These are phyloP conservation scores for Crotalaria pallida DNA, from an alignment of 306 rosid genomes.

Conservation along the genomic window DNA sequence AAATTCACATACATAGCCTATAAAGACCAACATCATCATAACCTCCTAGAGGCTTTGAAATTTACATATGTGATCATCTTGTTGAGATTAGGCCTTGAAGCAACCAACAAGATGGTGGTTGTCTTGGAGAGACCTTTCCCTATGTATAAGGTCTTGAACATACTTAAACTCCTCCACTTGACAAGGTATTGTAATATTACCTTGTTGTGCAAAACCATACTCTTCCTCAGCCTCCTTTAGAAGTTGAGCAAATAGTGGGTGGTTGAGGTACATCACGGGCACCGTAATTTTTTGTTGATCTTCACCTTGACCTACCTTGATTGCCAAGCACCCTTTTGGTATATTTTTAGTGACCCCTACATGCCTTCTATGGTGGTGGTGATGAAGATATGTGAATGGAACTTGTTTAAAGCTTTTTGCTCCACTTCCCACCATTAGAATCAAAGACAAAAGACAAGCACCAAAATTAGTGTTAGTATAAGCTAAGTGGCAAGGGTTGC, in stretches of 20 bases:
- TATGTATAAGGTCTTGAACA: conserved; percentile 53
- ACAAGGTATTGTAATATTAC: conserved; percentile 69
- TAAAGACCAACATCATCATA: background rate
- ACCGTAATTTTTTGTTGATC: conserved; percentile 63
- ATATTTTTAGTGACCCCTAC: conserved; percentile 23
- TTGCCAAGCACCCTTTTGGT: conserved; percentile 75
- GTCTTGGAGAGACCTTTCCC: conserved; percentile 24
- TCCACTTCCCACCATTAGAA: conserved; percentile 5
- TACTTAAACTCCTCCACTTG: conserved; percentile 50
- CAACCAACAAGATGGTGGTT: conserved; percentile 34
- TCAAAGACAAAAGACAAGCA: background rate
- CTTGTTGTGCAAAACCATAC: conserved; percentile 71
- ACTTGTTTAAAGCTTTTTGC: background rate
- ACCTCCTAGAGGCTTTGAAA: background rate
- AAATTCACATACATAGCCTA: background rate
- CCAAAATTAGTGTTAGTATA: background rate
- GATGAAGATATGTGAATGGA: background rate
- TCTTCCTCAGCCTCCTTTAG: conserved; percentile 76
- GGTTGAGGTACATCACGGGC: conserved; percentile 70
- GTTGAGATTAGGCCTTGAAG: conserved; percentile 13
- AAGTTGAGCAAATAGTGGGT: conserved; percentile 61
- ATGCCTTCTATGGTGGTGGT: conserved; percentile 20
- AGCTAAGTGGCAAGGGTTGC: background rate
- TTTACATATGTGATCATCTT: background rate
- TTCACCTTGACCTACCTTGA: conserved; percentile 61